Conservation (phyloP, 805 yeast genomes). For the Candida nonsorbophila region DNA sequence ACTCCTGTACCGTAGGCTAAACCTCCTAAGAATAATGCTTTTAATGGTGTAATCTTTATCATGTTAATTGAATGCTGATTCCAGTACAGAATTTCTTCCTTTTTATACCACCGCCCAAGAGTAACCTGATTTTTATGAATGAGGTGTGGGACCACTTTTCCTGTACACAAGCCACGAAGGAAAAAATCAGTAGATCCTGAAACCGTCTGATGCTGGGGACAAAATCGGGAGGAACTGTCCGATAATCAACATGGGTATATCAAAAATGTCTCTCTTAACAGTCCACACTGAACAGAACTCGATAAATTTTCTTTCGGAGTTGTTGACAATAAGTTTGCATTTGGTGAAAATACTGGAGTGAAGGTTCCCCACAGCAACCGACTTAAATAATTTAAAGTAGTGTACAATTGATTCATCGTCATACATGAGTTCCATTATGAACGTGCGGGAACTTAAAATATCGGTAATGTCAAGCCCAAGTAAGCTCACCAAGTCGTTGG, state of each 20-base stretch:
- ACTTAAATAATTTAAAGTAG: conserved; percentile 67
- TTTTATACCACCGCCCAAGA: too few species aligned
- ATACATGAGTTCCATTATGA: conserved; percentile 71
- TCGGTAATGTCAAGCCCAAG: conserved; percentile 60
- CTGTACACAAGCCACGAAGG: too few species aligned
- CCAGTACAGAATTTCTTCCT: too few species aligned
- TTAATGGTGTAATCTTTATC: conserved; percentile 12
- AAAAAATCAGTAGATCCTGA: conserved; percentile 26
- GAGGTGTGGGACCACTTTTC: too few species aligned
- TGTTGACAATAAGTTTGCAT: conserved; percentile 40
- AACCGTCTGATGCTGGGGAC: conserved; percentile 21
- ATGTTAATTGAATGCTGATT: too few species aligned
- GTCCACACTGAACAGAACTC: conserved; percentile 83
- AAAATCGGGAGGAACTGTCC: conserved; percentile 76
- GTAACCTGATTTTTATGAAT: too few species aligned
- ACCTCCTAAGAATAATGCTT: conserved; percentile 29
- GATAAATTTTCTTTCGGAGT: conserved; percentile 26
- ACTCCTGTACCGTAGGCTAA: conserved; percentile 26
- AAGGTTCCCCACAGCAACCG: conserved; percentile 64
- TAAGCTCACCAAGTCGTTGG: conserved; percentile 66
- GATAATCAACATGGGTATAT: conserved; percentile 76
- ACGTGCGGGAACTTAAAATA: conserved; percentile 52
- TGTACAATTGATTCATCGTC: conserved; percentile 71
- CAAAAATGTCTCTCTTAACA: conserved; percentile 76
- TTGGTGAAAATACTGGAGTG: conserved; percentile 48